Evolutionary conservation across 129 eudicot genomes (phyloP).

Genomic region (Ambrosia artemisiifolia): DNA sequence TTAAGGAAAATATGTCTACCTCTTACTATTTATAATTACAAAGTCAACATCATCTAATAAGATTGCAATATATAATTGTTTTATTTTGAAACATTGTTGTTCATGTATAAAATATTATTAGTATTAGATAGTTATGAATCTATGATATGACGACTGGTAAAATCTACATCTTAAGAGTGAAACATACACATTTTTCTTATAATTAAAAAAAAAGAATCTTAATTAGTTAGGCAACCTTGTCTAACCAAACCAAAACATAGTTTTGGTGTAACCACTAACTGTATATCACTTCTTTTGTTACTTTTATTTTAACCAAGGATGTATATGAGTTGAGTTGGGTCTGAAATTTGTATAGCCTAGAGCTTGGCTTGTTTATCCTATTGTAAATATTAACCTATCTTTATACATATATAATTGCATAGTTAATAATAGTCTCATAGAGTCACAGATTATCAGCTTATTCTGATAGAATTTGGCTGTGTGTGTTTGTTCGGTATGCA

Average conservation of each 20-base stretch:
- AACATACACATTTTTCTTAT: background rate
- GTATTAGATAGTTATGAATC: background rate
- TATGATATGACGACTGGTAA: background rate
- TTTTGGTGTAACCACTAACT: slow-evolving; percentile 44
- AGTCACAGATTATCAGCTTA: too few relatives aligned
- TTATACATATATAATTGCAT: too few relatives aligned
- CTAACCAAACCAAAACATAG: slow-evolving; percentile 24
- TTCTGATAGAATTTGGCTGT: too few relatives aligned
- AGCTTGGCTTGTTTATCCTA: too few relatives aligned
- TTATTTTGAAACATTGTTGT: background rate
- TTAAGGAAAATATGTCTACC: slow-evolving; percentile 13
- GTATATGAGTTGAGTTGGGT: background rate
- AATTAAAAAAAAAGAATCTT: background rate
- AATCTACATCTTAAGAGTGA: background rate
- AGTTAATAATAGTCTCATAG: too few relatives aligned
- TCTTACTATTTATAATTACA: background rate
- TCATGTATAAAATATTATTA: background rate
- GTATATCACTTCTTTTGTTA: background rate
- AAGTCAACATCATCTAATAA: slow-evolving; percentile 4
- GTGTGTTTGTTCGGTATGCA: too few relatives aligned
- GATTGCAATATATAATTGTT: background rate
- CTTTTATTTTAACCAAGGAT: background rate
- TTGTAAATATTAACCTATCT: too few relatives aligned
- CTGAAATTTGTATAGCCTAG: too few relatives aligned
- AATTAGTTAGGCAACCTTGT: slow-evolving; percentile 16